These are phyloP conservation scores for Taphrina confusa DNA, from an alignment of 1,139 yeast genomes.

Conservation along the genomic window DNA sequence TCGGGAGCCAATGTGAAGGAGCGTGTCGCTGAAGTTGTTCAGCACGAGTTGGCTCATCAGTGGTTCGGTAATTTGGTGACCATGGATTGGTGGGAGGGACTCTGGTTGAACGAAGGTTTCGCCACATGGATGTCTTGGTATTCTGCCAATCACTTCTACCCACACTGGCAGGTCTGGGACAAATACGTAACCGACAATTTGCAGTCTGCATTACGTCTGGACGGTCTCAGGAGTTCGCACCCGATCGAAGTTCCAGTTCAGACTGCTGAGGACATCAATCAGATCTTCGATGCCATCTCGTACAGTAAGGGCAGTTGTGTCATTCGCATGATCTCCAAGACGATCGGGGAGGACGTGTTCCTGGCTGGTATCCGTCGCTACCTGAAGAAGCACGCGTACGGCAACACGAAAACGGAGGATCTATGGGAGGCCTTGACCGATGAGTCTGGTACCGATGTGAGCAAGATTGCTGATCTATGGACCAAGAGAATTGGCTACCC, in stretches of 20 bases:
- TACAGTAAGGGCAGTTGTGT: slow-evolving; percentile 81
- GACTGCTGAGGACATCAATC: slow-evolving; percentile 80
- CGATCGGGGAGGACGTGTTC: slow-evolving; percentile 73
- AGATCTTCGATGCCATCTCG: slow-evolving; percentile 82
- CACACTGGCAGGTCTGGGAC: slow-evolving; percentile 86
- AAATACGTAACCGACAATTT: slow-evolving; percentile 66
- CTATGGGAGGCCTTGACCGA: slow-evolving; percentile 75
- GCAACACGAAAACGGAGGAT: slow-evolving; percentile 76
- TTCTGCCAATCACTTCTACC: slow-evolving; percentile 72
- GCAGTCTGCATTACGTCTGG: slow-evolving; percentile 70
- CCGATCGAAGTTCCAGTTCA: slow-evolving; percentile 84
- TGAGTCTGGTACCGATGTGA: slow-evolving; percentile 73
- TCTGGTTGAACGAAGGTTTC: slow-evolving; percentile 89
- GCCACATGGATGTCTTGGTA: slow-evolving; percentile 84
- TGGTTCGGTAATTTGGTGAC: slow-evolving; percentile 93
- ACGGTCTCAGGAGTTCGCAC: slow-evolving; percentile 76
- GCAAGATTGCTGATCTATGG: slow-evolving; percentile 75
- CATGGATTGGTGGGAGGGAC: slow-evolving; percentile 94
- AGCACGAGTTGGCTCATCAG: slow-evolving; percentile 89
- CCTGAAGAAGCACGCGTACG: slow-evolving; percentile 67
- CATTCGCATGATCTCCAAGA: slow-evolving; percentile 72
- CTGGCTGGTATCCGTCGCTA: slow-evolving; percentile 76
- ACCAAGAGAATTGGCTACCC: slow-evolving; percentile 83
- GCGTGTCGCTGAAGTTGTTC: slow-evolving; percentile 83
- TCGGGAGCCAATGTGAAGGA: slow-evolving; percentile 69